Percentiles rank a stretch among this genome's conserved stretches.
Evolutionary conservation across 768 basidiomycete genomes (phyloP).

Genomic region (Inosperma sp.): DNA sequence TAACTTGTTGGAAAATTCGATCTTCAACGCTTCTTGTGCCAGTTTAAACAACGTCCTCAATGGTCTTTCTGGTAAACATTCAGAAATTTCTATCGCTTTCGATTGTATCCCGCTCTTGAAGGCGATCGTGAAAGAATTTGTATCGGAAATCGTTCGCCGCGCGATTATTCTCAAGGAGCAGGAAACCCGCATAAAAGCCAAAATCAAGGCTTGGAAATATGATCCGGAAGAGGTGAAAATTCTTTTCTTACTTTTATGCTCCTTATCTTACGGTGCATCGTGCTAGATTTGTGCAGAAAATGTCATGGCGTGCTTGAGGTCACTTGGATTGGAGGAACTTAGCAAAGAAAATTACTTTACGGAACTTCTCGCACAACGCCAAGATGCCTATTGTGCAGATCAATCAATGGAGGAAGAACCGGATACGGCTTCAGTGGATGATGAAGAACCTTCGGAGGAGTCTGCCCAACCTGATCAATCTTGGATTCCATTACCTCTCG

Average conservation of each 20-base stretch:
- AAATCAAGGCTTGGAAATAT: slow-evolving; percentile 57
- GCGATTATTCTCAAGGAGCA: slow-evolving; percentile 55
- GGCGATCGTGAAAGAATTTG: slow-evolving; percentile 46
- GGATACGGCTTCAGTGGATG: background rate
- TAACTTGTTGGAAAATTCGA: background rate
- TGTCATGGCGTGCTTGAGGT: slow-evolving; percentile 46
- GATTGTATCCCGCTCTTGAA: slow-evolving; percentile 45
- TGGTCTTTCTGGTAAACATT: slow-evolving; percentile 19
- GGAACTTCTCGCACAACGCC: slow-evolving; percentile 22
- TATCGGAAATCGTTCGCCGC: slow-evolving; percentile 45
- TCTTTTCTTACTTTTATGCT: background rate
- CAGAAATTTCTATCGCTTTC: slow-evolving; percentile 41
- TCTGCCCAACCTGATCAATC: background rate
- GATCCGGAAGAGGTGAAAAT: slow-evolving; percentile 38
- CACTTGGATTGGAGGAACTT: slow-evolving; percentile 37
- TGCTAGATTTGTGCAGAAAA: slow-evolving; percentile 40
- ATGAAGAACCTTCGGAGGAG: background rate
- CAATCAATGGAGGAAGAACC: background rate
- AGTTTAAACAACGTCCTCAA: slow-evolving; percentile 24
- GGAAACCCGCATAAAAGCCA: slow-evolving; percentile 52
- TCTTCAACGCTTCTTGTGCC: background rate
- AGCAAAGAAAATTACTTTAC: slow-evolving; percentile 42
- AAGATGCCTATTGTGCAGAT: slow-evolving; percentile 3
- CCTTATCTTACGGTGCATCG: background rate
- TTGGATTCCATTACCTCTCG: background rate